Evolutionary conservation across 2,329 filamentous ascomycete genomes (phyloP).

Genomic region (Diaporthe helianthi): DNA sequence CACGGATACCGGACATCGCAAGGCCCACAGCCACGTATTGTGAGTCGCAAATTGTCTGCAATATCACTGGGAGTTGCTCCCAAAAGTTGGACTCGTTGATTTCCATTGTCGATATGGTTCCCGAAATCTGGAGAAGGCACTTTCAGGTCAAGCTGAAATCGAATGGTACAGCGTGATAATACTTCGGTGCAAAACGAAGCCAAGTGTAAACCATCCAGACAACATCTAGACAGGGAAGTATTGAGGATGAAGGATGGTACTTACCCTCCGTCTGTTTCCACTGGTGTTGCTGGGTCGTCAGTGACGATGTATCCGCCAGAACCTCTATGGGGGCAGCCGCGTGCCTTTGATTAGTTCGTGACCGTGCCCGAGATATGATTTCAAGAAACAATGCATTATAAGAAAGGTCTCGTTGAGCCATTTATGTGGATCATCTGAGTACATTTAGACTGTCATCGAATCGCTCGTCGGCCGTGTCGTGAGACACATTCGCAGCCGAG

Average conservation of each 20-base stretch:
- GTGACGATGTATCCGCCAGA: neutral
- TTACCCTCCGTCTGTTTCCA: neutral
- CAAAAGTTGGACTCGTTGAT: slow-evolving; percentile 41
- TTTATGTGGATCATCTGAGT: neutral
- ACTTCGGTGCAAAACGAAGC: neutral
- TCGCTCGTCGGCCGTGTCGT: neutral
- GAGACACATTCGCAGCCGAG: neutral
- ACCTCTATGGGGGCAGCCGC: no score
- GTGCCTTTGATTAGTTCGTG: no score
- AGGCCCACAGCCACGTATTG: slow-evolving; percentile 46
- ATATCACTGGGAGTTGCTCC: slow-evolving; percentile 40
- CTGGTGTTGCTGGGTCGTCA: no score
- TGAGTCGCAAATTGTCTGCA: slow-evolving; percentile 42
- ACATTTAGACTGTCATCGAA: neutral
- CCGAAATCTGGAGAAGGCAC: neutral
- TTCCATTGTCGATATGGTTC: slow-evolving; percentile 39
- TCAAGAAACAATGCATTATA: neutral
- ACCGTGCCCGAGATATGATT: neutral
- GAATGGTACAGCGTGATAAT: neutral
- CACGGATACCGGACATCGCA: slow-evolving; percentile 47
- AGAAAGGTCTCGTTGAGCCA: no score
- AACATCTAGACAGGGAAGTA: no score
- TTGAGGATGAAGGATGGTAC: neutral
- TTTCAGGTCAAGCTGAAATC: neutral
- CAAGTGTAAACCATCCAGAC: no score